Conservation (phyloP, 306 rosid genomes). For the Dicorynia guianensis region DNA sequence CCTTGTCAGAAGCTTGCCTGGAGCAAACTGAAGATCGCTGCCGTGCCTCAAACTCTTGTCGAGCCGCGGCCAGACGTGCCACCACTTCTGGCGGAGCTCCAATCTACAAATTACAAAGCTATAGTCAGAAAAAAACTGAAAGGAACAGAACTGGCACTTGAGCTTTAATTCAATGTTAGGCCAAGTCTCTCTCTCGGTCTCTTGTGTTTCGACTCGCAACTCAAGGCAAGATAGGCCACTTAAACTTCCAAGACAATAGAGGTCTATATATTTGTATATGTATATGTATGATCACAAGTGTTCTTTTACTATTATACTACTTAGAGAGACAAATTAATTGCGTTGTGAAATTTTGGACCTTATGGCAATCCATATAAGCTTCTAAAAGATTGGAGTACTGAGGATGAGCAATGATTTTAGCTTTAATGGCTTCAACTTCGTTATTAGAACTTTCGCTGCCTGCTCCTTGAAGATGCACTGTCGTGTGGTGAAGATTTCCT, state of each 20-base stretch:
- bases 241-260: no score
- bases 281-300: no score
- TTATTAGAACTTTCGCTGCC: slow-evolving; percentile 42
- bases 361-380: slow-evolving; percentile 98
- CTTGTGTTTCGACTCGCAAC: no score
- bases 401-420: slow-evolving; percentile 92
- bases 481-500: slow-evolving; percentile 34
- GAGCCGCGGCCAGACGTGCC: slow-evolving; percentile 74
- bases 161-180: no score
- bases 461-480: slow-evolving; percentile 43
- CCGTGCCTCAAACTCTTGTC: slow-evolving; percentile 80
- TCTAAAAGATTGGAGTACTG: slow-evolving; percentile 83
- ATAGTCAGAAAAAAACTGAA: background rate
- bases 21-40: slow-evolving; percentile 70
- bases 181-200: no score
- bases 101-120: slow-evolving; percentile 48
- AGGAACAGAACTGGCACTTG: no score
- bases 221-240: no score
- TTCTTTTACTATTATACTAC: no score
- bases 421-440: slow-evolving; percentile 83
- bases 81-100: slow-evolving; percentile 95
- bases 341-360: slow-evolving; percentile 48
- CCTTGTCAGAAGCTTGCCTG: slow-evolving; percentile 72
- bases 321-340: no score
- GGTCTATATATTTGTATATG: no score